phyloP scores from a whole-genome alignment of 805 yeast genomes.

The Candida piceae region DNA sequence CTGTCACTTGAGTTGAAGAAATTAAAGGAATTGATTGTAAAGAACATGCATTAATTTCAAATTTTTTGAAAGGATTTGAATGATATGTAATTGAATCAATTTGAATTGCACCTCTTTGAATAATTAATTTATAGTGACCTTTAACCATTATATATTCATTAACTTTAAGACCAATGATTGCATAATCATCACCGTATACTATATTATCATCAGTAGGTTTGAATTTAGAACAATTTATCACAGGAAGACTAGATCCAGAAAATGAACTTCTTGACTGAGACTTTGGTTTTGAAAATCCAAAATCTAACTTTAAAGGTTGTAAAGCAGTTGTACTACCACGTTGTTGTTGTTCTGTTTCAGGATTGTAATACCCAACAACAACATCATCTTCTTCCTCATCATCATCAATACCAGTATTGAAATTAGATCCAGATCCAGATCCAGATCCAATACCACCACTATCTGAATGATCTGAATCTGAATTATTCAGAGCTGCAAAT shows the following conservation, averaged over 20 bases:
- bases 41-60: slow-evolving; percentile 31
- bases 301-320: neutral
- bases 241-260: too few relatives aligned
- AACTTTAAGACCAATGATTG: slow-evolving; percentile 38
- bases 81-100: slow-evolving; percentile 37
- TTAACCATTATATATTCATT: slow-evolving; percentile 39
- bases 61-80: slow-evolving; percentile 14
- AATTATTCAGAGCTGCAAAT: slow-evolving; percentile 29
- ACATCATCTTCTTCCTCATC: slow-evolving; percentile 5
- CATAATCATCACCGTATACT: slow-evolving; percentile 27
- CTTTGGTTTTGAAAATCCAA: too few relatives aligned
- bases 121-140: slow-evolving; percentile 41
- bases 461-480: slow-evolving; percentile 11
- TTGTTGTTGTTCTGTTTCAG: neutral
- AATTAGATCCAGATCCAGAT: too few relatives aligned
- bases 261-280: too few relatives aligned
- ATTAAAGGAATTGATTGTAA: slow-evolving; percentile 38
- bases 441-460: neutral
- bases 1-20: slow-evolving; percentile 35
- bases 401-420: too few relatives aligned
- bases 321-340: neutral
- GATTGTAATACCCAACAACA: neutral
- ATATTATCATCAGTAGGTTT: slow-evolving; percentile 34
- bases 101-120: slow-evolving; percentile 43
- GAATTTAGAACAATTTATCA: slow-evolving; percentile 33